These are phyloP conservation scores for Cymbidium sinense DNA, from an alignment of 106 monocot species.

Conservation along the genomic window DNA sequence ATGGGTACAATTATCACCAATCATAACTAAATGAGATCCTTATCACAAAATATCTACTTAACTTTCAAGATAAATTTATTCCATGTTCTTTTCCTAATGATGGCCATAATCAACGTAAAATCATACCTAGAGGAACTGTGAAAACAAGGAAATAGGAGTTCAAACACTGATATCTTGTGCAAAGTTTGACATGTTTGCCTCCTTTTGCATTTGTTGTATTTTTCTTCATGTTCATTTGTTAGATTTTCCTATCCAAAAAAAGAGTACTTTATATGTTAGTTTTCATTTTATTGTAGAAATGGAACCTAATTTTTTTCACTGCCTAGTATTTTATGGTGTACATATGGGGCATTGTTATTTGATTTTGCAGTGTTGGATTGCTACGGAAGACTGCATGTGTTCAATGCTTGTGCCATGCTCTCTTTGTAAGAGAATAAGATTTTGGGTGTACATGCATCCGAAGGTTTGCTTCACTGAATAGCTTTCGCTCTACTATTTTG, in stretches of 20 bases:
- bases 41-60: too few species aligned
- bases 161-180: neutral
- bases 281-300: neutral
- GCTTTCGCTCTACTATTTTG: conserved; percentile 2
- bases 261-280: neutral
- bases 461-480: conserved; percentile 43
- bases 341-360: neutral
- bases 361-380: conserved; percentile 83
- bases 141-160: too few species aligned
- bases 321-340: conserved; percentile 3
- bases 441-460: conserved; percentile 99
- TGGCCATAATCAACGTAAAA: too few species aligned
- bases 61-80: too few species aligned
- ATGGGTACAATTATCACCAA: too few species aligned
- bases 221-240: neutral
- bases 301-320: neutral
- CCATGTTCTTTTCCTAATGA: too few species aligned
- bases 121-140: too few species aligned
- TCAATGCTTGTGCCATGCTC: conserved; percentile 42
- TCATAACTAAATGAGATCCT: too few species aligned
- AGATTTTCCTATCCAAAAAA: neutral
- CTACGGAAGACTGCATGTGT: conserved; percentile 98
- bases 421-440: conserved; percentile 57
- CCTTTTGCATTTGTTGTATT: neutral
- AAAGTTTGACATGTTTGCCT: neutral